Conservation (phyloP, 208 protist genomes). For the Wallacemonas sp. region DNA sequence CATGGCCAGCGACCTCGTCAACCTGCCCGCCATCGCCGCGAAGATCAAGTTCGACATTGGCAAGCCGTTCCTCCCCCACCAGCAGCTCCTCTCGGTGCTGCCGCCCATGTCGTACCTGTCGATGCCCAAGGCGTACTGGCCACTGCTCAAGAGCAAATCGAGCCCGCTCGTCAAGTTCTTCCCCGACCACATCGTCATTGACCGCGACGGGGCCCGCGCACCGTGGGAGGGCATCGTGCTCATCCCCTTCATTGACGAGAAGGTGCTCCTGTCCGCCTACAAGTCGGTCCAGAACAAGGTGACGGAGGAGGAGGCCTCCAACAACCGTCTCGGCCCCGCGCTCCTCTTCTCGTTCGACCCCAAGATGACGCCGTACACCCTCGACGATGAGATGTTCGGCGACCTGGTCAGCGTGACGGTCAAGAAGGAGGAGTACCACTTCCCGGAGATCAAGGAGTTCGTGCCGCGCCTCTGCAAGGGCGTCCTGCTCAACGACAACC, state of each 20-base stretch:
- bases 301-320: conserved; percentile 59
- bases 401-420: conserved; percentile 57
- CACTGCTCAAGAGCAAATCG: conserved; percentile 61
- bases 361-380: conserved; percentile 46
- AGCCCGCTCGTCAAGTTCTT: conserved; percentile 83
- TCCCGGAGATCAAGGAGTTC: conserved; percentile 52
- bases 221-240: conserved; percentile 93
- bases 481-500: conserved; percentile 44
- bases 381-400: conserved; percentile 68
- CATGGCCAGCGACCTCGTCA: conserved; percentile 90
- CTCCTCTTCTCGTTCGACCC: conserved; percentile 70
- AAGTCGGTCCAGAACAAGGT: conserved; percentile 72
- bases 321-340: conserved; percentile 71
- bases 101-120: conserved; percentile 93
- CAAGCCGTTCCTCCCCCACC: conserved; percentile 87
- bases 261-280: conserved; percentile 69
- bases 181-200: conserved; percentile 87
- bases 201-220: conserved; percentile 84
- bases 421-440: conserved; percentile 48
- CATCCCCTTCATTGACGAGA: conserved; percentile 92
- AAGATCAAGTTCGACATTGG: conserved; percentile 67
- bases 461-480: conserved; percentile 64
- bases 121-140: conserved; percentile 89
- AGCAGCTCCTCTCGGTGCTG: conserved; percentile 99
- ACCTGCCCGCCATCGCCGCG: conserved; percentile 61